Evolutionary conservation across 495 filamentous ascomycete species (phyloP).

Genomic region (Chlorociboria aeruginascens): DNA sequence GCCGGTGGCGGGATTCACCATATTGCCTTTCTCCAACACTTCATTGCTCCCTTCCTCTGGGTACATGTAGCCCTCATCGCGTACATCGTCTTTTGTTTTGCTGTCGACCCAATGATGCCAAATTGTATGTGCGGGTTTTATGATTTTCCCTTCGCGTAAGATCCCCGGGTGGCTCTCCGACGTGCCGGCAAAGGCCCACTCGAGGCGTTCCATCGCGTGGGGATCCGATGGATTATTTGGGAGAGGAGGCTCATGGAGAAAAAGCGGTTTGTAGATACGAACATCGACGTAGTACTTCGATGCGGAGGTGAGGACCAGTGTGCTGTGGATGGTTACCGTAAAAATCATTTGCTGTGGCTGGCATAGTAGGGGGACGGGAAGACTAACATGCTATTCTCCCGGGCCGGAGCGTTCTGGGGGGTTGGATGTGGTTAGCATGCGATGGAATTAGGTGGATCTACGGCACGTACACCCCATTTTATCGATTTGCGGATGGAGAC

Average conservation of each 20-base stretch:
- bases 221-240: background rate
- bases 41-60: constrained; percentile 25
- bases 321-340: constrained; percentile 1
- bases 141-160: background rate
- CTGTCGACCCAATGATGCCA: constrained; percentile 45
- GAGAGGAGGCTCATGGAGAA: background rate
- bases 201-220: constrained; percentile 8
- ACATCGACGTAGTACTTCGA: constrained; percentile 38
- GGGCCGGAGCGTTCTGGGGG: constrained; percentile 2
- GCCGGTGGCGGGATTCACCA: constrained; percentile 31
- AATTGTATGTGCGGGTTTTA: constrained; percentile 18
- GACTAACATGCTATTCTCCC: constrained; percentile 9
- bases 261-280: constrained; percentile 17
- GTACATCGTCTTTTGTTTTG: constrained; percentile 23
- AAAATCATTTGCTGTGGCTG: background rate
- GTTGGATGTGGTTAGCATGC: background rate
- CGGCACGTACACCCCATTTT: constrained; percentile 12
- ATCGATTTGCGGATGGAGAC: constrained; percentile 13
- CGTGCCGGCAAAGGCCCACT: constrained; percentile 44
- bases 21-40: constrained; percentile 34
- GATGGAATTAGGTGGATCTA: background rate
- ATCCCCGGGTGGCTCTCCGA: constrained; percentile 19
- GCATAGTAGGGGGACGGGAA: background rate
- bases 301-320: constrained; percentile 32
- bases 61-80: constrained; percentile 41